Evolutionary conservation across 805 yeast genomes (phyloP), one percentile per base, ranked within the genome.

Genomic region (Yamadazyma kitorensis): DNA sequence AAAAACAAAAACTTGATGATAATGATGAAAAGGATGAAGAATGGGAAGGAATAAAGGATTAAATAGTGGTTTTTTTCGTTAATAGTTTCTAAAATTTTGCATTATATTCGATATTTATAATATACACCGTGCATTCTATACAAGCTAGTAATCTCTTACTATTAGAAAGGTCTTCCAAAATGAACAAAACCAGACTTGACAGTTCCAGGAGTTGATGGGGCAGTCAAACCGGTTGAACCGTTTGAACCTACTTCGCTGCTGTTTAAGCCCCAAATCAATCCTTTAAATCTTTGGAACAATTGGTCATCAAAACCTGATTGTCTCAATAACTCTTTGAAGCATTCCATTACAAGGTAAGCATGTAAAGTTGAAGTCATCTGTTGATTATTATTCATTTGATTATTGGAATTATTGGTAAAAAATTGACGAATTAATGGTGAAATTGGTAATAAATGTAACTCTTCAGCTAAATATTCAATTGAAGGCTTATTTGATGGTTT

Each of bases 401-500:
- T 54, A 21, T 44, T 52, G 2, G 43, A 41, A 15, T 49, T 37
- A 5, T 54, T 43, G 8, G 61, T 45, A 47, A 63, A 63, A 33
- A 54, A 59, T 37, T 63, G 68, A 34, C 68, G 59, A 59, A 73
- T 57, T 21, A 68, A 57, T 2, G 74, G 74, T 21, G 78, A 70
- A 32, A 82, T 76, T 10, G 84, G 82, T 30, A 82, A 72, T 5
- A 80, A 78, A 29, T 55, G 55, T 34, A 82, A 61, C 36, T 82
- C 89, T 49, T 82, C 89, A 0, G 87, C 84, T 38, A 82, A 59
- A 34, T 70, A 67, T 48, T 82, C 86, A 24, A 82, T 62, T 2
- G 80, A 69, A 12, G 72, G 68, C 43, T 72, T 70, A 23, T 51
- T 51, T 12, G 43, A 44, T 10, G 50, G 27, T 29, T 40, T 42